Evolutionary conservation across 2,329 filamentous ascomycete genomes (phyloP), one percentile per base, ranked within the genome.

Genomic region (Ceratocystis albifundus): DNA sequence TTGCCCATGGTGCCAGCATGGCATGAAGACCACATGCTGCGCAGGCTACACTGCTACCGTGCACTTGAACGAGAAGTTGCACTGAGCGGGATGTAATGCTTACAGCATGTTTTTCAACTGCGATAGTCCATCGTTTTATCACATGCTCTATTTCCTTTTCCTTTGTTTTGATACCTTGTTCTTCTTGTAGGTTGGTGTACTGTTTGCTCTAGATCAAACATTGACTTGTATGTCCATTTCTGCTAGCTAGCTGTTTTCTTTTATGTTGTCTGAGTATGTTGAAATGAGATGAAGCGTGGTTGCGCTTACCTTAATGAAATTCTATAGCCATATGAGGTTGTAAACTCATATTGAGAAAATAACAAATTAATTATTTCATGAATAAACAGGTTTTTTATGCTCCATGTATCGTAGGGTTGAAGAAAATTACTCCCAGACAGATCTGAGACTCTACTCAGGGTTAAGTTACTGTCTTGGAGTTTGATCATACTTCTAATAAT

Each of bases 1-100:
- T 70, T 89, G 87, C 72, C 86, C 86, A 7, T 89, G 87, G 87
- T 90, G 87, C 73, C 78, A 78, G 55, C 87, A 90, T 75, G 81
- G 82, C 62, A 89, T 90, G 86, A 85, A 79, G 70, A 86, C 81
- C 15, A 77, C 75, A 67, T 90, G 87, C 74, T 90, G 87, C 72
- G 80, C 85, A 10, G 87, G 86, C 6, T 87, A 87, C 75, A 83
- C 84, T 10, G 84, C 87, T 1, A 79, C 86, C 57, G 82, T 90
- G 3, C 83, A 86, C 69, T 75, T 89, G 70, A 83, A 83, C 71
- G 85, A 89, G 73, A 82, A 82, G 68, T 72, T 87, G 63, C 83
- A 86, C 71, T 79, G 55, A 72, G 32, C 20, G 17, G 28, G 6
- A 7, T 4, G 12, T n/a, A 7, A 7, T 32, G 15, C 53, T 5